phyloP scores from a whole-genome alignment of 306 rosid genomes.

The Prunus kanzakura region DNA sequence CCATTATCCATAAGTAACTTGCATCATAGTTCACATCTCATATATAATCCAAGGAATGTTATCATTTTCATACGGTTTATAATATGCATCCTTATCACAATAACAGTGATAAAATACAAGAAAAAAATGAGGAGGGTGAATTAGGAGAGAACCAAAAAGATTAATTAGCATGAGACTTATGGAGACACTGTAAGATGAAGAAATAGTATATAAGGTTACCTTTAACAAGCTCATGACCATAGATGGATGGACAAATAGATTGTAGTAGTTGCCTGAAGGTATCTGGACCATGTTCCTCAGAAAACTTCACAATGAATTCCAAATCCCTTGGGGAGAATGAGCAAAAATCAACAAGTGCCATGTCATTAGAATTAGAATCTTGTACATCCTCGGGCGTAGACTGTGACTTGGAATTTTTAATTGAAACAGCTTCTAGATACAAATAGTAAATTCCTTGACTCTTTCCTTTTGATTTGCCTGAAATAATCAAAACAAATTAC shows the following conservation, averaged over 20 bases:
- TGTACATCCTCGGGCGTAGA: conserved; percentile 51
- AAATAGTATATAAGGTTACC: conserved; percentile 39
- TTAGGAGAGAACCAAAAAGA: conserved; percentile 5
- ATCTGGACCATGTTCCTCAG: conserved; percentile 70
- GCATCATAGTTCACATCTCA: neutral
- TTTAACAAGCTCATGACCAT: conserved; percentile 97
- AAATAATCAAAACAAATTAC: conserved; percentile 18
- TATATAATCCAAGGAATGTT: neutral
- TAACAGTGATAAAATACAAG: neutral
- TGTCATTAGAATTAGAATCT: conserved; percentile 58
- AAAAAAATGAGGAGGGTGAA: neutral
- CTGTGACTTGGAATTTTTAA: conserved; percentile 79
- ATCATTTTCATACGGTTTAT: neutral
- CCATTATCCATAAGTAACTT: neutral
- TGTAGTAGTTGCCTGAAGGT: conserved; percentile 86
- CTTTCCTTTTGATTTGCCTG: conserved; percentile 82
- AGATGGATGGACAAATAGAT: conserved; percentile 92
- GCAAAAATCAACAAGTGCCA: conserved; percentile 64
- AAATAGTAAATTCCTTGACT: conserved; percentile 91
- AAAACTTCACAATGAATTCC: conserved; percentile 79
- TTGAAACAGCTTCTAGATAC: conserved; percentile 84
- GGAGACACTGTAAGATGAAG: conserved; percentile 16
- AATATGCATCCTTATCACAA: neutral
- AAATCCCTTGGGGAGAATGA: conserved; percentile 84
- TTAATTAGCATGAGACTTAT: conserved; percentile 4